phyloP scores from a whole-genome alignment of 2,329 filamentous ascomycete species.

The Fusarium sp. region DNA sequence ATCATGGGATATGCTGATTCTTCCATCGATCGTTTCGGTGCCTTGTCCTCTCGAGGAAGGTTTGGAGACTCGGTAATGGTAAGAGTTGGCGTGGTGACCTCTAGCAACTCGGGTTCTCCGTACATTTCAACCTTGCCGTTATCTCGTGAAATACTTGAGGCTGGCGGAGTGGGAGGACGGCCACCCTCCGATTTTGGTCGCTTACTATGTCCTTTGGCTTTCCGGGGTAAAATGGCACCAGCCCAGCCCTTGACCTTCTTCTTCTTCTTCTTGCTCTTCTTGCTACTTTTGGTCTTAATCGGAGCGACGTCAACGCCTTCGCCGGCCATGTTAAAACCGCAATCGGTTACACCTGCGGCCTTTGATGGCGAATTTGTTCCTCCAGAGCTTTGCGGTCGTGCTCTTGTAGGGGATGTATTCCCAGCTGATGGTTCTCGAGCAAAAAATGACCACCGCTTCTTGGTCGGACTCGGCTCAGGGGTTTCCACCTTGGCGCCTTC shows the following conservation, averaged over 20 bases:
- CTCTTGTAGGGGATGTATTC: conserved; percentile 57
- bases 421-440: conserved; percentile 64
- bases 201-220: conserved; percentile 61
- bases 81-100: conserved; percentile 51
- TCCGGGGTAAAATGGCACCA: conserved; percentile 71
- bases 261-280: conserved; percentile 53
- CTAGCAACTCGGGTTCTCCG: conserved; percentile 36
- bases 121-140: conserved; percentile 46
- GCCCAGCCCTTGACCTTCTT: conserved; percentile 82
- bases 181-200: conserved; percentile 51
- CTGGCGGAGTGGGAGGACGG: conserved; percentile 59
- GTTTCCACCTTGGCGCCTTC: conserved; percentile 49
- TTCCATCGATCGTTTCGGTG: conserved; percentile 54
- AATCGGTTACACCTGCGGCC: conserved; percentile 49
- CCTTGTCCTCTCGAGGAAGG: conserved; percentile 39
- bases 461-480: conserved; percentile 59
- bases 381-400: conserved; percentile 58
- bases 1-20: conserved; percentile 83
- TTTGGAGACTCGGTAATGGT: conserved; percentile 54
- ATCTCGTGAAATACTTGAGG: conserved; percentile 44
- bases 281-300: conserved; percentile 43
- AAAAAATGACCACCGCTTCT: conserved; percentile 71
- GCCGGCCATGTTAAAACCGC: conserved; percentile 45
- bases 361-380: conserved; percentile 53
- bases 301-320: conserved; percentile 37